Base-by-base conservation (phyloP, 1,139 yeast species). In the Saccharomyces hybrid region DNA sequence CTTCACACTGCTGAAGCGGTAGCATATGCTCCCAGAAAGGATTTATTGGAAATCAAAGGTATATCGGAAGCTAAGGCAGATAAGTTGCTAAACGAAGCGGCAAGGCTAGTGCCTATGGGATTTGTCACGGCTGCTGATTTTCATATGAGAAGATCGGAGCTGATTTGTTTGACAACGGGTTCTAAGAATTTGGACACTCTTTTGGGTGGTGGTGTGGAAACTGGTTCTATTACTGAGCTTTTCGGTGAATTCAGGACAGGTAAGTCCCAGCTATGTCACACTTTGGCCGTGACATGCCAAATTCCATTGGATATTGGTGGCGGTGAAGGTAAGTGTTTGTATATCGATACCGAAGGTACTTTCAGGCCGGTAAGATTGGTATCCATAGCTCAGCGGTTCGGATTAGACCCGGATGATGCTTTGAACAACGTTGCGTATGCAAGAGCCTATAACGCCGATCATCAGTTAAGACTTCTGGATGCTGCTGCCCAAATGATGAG, bases 231-330 rank as follows among this genome's bases (percentile, higher is more conserved):
- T 61, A 93, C 99, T 0, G 99, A 93, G 71, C 82, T 91, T 8
- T 93, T 89, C 75, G 99, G 99, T 47, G 99, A 93, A 72, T 95
- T 91, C 70, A 83, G 99, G 73, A 93, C 99, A 1, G 99, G 99
- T 51, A 93, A 93, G 70, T 89, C 97, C 5, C 99, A 93, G 73
- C 74, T 93, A 52, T 95, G 99, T 71, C 99, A 95, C 69, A 95
- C 99, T 0, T 76, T 95, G 58, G 96, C 98, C 0, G 96, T 95
- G 9, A 91, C 98, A 2, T 93, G 98, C 69, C 99, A 93, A 71
- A 75, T 93, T 56, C 99, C 99, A 3, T 83, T 93, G 50, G 98
- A 93, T 68, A 87, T 88, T 88, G 98, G 98, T 48, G 99, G 99
- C 55, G 99, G 98, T 51, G 99, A 93, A 74, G 99, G 99, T 44